Evolutionary conservation across 2,329 filamentous ascomycete genomes (phyloP), one percentile per base, ranked within the genome.

Genomic region (Cercospora nicotianae): DNA sequence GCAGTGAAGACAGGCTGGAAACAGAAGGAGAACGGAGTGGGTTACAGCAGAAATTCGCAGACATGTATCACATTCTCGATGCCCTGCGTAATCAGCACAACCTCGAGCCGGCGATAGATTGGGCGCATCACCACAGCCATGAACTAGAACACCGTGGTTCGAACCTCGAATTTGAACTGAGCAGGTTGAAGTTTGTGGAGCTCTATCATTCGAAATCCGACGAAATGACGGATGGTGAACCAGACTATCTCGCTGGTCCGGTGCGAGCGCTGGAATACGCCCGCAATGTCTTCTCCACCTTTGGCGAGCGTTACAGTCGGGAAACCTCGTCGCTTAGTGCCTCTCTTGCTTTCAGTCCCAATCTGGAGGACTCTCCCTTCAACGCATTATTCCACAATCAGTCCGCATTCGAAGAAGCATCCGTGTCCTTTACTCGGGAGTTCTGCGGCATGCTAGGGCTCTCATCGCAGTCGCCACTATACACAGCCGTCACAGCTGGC

Each of bases 121-220:
- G 95, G 95, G 92, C 95, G 0, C 84, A 89, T 42, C 77, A 85
- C 28, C 90, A 97, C 75, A 90, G 89, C 67, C 79, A 81, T 5
- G 84, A 89, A 28, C 85, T 99, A 2, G 93, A 97, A 75, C 86
- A 87, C 3, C 87, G 93, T 59, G 94, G 94, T 3, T 97, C 93
- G 75, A 97, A 96, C 74, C 87, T 99, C 2, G 94, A 98, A 78
- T 99, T 98, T 71, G 94, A 99, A 76, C 88, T 99, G 2, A 92
- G 90, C 80, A 91, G 93, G 72, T 84, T 98, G 18, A 93, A 97
- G 73, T 99, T 92, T 74, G 87, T 98, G 36, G 94, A 92, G 87
- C 85, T 97, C 1, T 97, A 96, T 80, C 88, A 90, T 70, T 57
- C 70, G 5, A 63, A 45, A 39, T 57, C 63, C 9, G 64, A 60